phyloP scores from a whole-genome alignment of 2,329 filamentous ascomycete species.

The Neocucurbitaria cava region DNA sequence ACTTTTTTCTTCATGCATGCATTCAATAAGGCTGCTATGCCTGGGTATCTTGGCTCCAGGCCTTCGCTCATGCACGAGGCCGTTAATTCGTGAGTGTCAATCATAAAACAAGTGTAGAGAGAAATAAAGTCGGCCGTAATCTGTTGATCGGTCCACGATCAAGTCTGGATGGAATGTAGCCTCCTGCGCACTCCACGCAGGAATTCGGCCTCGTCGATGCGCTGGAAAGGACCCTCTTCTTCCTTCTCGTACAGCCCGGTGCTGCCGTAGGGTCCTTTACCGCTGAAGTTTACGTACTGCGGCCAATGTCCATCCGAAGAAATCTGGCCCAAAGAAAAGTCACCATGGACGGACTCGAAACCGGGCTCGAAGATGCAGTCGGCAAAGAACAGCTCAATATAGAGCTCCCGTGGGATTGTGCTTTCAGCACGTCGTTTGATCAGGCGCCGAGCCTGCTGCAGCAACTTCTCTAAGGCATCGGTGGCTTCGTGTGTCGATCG shows the following conservation, averaged over 20 bases:
- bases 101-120: conserved; percentile 27
- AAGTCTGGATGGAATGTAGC: conserved; percentile 47
- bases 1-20: conserved; percentile 30
- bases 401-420: conserved; percentile 48
- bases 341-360: conserved; percentile 55
- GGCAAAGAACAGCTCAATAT: conserved; percentile 59
- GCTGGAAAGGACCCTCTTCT: conserved; percentile 52
- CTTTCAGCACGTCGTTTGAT: conserved; percentile 49
- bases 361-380: conserved; percentile 60
- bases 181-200: conserved; percentile 45
- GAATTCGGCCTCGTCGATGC: conserved; percentile 49
- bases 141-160: conserved; percentile 27
- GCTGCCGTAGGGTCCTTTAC: conserved; percentile 59
- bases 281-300: conserved; percentile 40
- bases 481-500: conserved; percentile 45
- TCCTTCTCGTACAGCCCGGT: conserved; percentile 59
- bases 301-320: conserved; percentile 53
- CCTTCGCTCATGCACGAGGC: conserved; percentile 39
- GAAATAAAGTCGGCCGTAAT: conserved; percentile 23
- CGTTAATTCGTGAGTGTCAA: conserved; percentile 35
- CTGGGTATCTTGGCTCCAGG: conserved; percentile 45
- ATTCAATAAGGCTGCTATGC: conserved; percentile 30
- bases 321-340: conserved; percentile 55
- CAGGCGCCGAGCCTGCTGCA: conserved; percentile 52
- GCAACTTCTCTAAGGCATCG: conserved; percentile 48